Conservation (phyloP, 208 protist species). For the Herpetomonas samuelpessoai region DNA sequence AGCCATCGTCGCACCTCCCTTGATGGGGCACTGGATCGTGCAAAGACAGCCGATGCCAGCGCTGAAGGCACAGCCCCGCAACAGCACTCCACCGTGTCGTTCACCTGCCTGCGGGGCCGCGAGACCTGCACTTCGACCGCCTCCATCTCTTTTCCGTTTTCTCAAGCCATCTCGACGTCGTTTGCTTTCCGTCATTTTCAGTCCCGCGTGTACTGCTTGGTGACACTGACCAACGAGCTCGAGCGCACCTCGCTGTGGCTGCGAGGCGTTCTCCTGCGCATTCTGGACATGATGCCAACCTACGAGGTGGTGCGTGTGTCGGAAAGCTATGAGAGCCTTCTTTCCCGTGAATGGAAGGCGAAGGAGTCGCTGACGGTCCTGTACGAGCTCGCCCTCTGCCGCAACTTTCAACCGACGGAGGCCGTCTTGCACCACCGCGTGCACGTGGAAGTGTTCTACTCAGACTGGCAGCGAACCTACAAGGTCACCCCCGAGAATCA, state of each 20-base stretch:
- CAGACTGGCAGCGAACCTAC: constrained; percentile 53
- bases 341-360: constrained; percentile 69
- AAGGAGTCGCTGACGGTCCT: constrained; percentile 42
- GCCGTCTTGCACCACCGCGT: constrained; percentile 46
- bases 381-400: constrained; percentile 60
- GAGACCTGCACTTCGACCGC: constrained; percentile 46
- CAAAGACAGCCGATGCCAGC: background rate
- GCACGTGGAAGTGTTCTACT: constrained; percentile 75
- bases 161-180: constrained; percentile 22
- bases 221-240: constrained; percentile 59
- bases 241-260: constrained; percentile 70
- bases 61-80: constrained; percentile 2
- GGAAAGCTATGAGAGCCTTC: constrained; percentile 43
- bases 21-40: background rate
- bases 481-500: constrained; percentile 12
- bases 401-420: constrained; percentile 23
- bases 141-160: constrained; percentile 24
- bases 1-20: background rate
- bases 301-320: constrained; percentile 70
- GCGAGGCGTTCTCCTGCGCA: constrained; percentile 62
- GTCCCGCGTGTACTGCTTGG: constrained; percentile 73
- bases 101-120: constrained; percentile 46
- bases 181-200: constrained; percentile 76
- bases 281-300: constrained; percentile 42
- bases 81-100: constrained; percentile 29